Base-by-base conservation (phyloP, 768 basidiomycete species). In the Leccinum sublutescens region DNA sequence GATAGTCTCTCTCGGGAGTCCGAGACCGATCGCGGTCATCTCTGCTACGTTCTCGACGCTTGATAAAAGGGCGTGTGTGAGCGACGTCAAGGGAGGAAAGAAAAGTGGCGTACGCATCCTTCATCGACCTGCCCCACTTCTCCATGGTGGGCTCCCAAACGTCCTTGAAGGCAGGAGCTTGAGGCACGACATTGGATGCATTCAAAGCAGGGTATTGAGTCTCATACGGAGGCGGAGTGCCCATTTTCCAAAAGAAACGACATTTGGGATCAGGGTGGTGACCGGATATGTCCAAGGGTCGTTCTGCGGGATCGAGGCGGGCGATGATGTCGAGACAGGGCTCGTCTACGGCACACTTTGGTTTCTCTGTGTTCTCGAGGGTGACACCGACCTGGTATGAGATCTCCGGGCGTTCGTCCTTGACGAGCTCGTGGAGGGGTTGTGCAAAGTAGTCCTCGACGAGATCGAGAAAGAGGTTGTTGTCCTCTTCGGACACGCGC, bases 321-420 rank as follows among this genome's bases (percentile, higher is more conserved):
- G 83, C 82, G 63, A 98, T 98, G 59, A 98, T 80, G 43, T 79
- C 78, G 45, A 92, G 80, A 69, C 95, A 98, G 11, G 90, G 85
- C 51, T 90, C 87, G 68, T 94, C 83, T 10, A 85, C 86, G 4
- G 91, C 89, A 71, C 91, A 93, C 71, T 85, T 91, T 38, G 89
- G 89, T 67, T 92, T 93, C 76, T 97, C 95, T 2, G 94, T 98
- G 72, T 95, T 94, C 75, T 95, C 93, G n/a, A 96, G 84, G 5
- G 95, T 97, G 5, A 94, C 93, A 2, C 95, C 95, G 45, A 93
- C 87, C 75, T 98, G 95, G 73, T 93, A 98, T 56, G 89, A 86
- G 11, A 92, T 77, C 64, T 97, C 92, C 0, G 93, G 92, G 17
- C 86, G 84, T 69, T 92, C 87, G 62, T 98, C 95, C 63, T 83